Evolutionary conservation across 2,329 filamentous ascomycete species (phyloP).

Genomic region (Daldinia eschscholtzii): DNA sequence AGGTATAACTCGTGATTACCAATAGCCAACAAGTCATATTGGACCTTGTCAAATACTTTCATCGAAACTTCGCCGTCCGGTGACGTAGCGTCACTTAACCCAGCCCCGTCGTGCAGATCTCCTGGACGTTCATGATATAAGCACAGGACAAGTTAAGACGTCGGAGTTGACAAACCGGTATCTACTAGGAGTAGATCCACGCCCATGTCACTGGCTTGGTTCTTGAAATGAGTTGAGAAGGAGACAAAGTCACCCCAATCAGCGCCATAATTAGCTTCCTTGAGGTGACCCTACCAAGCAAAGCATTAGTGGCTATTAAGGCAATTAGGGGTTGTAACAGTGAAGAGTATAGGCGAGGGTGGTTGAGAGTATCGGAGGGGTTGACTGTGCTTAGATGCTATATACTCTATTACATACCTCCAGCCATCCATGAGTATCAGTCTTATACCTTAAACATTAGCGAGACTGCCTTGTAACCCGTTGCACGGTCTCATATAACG

Average conservation of each 20-base stretch:
- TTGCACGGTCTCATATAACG: background rate
- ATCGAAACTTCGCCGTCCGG: conserved; percentile 68
- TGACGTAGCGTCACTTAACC: conserved; percentile 70
- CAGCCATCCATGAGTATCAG: conserved; percentile 72
- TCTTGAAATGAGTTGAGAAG: conserved; percentile 70
- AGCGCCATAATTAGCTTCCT: conserved; percentile 73
- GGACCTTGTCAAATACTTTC: conserved; percentile 58
- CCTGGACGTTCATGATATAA: conserved; percentile 44
- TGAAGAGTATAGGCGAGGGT: background rate
- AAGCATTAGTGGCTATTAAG: background rate
- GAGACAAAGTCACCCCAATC: conserved; percentile 76
- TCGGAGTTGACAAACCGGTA: conserved; percentile 61
- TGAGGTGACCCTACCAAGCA: conserved; percentile 65
- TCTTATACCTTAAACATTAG: conserved; percentile 51
- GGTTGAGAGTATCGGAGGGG: background rate
- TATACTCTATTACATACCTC: conserved; percentile 40
- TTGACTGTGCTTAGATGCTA: background rate
- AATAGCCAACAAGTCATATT: conserved; percentile 60
- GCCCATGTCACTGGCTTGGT: conserved; percentile 66
- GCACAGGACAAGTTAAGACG: background rate
- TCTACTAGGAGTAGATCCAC: conserved; percentile 73
- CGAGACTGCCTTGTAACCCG: background rate
- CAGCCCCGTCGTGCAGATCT: conserved; percentile 75
- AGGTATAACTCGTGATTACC: conserved; percentile 74
- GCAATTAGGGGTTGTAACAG: background rate